Evolutionary conservation across 306 rosid genomes (phyloP).

Genomic region (Arachis hypogaea): DNA sequence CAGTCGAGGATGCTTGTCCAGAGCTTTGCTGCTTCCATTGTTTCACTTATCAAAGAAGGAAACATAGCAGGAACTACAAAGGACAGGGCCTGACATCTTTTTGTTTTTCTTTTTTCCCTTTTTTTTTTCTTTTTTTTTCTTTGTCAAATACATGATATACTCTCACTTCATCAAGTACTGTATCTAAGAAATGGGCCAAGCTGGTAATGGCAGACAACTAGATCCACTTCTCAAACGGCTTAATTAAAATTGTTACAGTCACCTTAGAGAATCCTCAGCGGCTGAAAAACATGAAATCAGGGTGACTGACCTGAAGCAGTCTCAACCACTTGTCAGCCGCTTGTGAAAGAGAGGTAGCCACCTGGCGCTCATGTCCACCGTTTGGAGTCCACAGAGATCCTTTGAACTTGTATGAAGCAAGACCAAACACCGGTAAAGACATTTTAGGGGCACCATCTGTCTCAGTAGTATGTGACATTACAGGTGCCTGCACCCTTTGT

Average conservation of each 20-base stretch:
- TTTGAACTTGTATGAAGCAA: slow-evolving; percentile 90
- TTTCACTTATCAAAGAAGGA: slow-evolving; percentile 33
- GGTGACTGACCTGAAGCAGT: slow-evolving; percentile 69
- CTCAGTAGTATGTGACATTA: slow-evolving; percentile 46
- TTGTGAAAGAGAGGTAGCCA: slow-evolving; percentile 64
- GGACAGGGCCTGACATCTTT: slow-evolving; percentile 37
- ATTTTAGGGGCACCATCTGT: slow-evolving; percentile 53
- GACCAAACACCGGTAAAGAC: slow-evolving; percentile 78
- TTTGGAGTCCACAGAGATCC: slow-evolving; percentile 82
- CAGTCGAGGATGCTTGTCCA: slow-evolving; percentile 27
- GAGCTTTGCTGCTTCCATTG: slow-evolving; percentile 39
- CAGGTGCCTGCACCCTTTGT: slow-evolving; percentile 42
- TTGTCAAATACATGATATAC: slow-evolving; percentile 27
- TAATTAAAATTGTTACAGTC: slow-evolving; percentile 34
- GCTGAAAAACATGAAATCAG: slow-evolving; percentile 86
- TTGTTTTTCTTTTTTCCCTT: not conserved
- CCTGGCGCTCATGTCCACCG: slow-evolving; percentile 66
- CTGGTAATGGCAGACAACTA: slow-evolving; percentile 28
- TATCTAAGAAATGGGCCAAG: slow-evolving; percentile 35
- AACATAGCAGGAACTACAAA: slow-evolving; percentile 41
- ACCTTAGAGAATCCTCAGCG: slow-evolving; percentile 47
- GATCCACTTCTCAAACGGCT: slow-evolving; percentile 38
- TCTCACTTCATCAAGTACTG: slow-evolving; percentile 32
- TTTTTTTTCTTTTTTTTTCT: not conserved
- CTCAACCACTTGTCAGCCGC: slow-evolving; percentile 69